phyloP scores from a whole-genome alignment of 345 rosid species.

The Eucalyptus cloeziana region DNA sequence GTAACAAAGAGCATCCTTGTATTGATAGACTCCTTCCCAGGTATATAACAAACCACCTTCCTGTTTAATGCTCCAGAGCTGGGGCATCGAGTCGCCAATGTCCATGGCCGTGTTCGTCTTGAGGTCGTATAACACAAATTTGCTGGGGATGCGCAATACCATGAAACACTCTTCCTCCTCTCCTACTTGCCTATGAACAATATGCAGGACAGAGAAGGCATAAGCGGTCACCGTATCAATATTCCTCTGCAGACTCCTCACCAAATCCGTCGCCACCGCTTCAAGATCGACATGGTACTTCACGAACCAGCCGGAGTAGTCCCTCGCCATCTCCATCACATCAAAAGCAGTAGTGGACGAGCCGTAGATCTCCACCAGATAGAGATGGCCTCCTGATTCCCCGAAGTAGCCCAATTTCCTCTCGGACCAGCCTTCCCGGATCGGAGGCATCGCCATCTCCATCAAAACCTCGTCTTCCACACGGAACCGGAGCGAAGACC shows the following conservation, averaged over 20 bases:
- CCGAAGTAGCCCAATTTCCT: slow-evolving; percentile 11
- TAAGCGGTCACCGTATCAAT: neutral
- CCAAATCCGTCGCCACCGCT: neutral
- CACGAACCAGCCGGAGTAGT: slow-evolving; percentile 9
- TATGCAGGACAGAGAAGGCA: neutral
- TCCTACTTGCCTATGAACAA: neutral
- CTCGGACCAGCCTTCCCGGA: neutral
- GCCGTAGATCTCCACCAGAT: slow-evolving; percentile 3
- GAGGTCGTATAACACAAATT: neutral
- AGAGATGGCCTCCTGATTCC: slow-evolving; percentile 12
- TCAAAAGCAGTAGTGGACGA: neutral
- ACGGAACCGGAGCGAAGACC: neutral
- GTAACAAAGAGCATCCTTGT: neutral
- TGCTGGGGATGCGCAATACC: neutral
- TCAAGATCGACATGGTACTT: slow-evolving; percentile 12
- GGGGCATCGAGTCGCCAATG: neutral
- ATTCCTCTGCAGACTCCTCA: neutral
- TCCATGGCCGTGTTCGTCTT: neutral
- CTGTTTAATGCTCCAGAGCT: neutral
- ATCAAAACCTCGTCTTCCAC: neutral
- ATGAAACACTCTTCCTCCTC: neutral
- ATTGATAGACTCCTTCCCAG: neutral
- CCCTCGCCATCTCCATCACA: slow-evolving; percentile 8
- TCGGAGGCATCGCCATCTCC: slow-evolving; percentile 8
- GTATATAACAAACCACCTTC: neutral